Evolutionary conservation across 768 basidiomycete species (phyloP), one percentile per base, ranked within the genome.

Genomic region (Phylloporus rhodoxanthus): DNA sequence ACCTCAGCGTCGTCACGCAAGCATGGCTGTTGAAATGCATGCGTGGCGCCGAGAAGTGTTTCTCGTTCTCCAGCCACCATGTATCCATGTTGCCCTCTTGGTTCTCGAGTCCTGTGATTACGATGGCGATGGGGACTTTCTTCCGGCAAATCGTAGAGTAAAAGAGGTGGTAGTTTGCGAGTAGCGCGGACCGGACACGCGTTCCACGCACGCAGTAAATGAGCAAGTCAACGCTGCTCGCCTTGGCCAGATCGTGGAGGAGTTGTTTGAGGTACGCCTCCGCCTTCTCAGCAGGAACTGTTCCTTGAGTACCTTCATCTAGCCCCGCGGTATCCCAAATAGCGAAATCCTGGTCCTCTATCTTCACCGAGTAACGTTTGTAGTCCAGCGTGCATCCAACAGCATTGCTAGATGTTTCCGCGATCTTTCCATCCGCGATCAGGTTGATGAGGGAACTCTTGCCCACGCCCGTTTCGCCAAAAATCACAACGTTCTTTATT

Each of bases 81-180:
- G 45, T 43, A 7, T 65, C 63, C 67, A 70, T 68, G 19, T 45
- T 36, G 3, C 46, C 52, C 3, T 56, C 58, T 17, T 68, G 59
- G 23, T 69, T 56, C 55, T 73, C 74, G 3, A 75, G 63, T 29
- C 73, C 71, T 1, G 72, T 74, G 13, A 75, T 45, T 2, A 61
- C 68, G 19, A 75, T 47, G 3, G 69, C 58, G 19, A 70, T 67
- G 4, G 74, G 74, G 17, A 75, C 74, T 36, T 63, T 54, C 39
- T 57, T 54, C 30, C 59, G 61, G 47, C 72, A 74, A n/a, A 75
- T 67, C 15, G 70, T 63, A 10, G 71, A 63, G 43, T 67, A 60
- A 46, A 74, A 73, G 20, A 74, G 48, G 38, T 58, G 56, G 65
- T 72, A 75, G 52, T 74, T 75, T 13, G 48, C 36, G 47, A 62